phyloP scores from a whole-genome alignment of 768 basidiomycete genomes.

The Pleurotus sapidus region DNA sequence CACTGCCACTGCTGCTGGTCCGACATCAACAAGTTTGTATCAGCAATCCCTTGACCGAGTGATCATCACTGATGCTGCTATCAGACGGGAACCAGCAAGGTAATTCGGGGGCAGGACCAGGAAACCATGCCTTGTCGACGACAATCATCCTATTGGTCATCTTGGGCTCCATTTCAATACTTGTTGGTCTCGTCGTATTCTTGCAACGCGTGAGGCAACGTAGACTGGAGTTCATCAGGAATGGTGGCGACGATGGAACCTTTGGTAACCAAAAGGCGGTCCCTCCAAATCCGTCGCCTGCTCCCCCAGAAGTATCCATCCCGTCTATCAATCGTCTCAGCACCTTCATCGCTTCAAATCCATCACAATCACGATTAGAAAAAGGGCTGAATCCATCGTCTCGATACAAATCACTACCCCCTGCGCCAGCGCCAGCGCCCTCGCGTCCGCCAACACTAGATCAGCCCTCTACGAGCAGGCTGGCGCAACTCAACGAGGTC shows the following conservation, averaged over 20 bases:
- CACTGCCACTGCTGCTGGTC: neutral
- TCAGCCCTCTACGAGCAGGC: neutral
- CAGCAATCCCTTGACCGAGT: neutral
- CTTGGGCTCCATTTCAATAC: conserved; percentile 7
- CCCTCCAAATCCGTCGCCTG: neutral
- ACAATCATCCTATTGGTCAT: conserved; percentile 5
- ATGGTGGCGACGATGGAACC: neutral
- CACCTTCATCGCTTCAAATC: neutral
- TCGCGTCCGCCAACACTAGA: neutral
- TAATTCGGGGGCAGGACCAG: neutral
- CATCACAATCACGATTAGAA: neutral
- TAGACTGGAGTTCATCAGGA: neutral
- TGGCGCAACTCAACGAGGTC: neutral
- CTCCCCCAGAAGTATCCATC: neutral
- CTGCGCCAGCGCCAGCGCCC: neutral
- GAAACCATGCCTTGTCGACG: conserved; percentile 1
- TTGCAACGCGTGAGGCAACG: neutral
- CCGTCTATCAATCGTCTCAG: neutral
- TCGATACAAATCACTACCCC: neutral
- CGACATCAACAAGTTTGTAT: neutral
- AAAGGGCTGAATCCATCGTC: neutral
- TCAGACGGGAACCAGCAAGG: neutral
- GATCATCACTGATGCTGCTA: neutral
- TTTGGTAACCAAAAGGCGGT: neutral
- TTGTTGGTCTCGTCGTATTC: conserved; percentile 8